Conservation (phyloP, 2,329 filamentous ascomycete genomes). For the Raffaelea albimanens region DNA sequence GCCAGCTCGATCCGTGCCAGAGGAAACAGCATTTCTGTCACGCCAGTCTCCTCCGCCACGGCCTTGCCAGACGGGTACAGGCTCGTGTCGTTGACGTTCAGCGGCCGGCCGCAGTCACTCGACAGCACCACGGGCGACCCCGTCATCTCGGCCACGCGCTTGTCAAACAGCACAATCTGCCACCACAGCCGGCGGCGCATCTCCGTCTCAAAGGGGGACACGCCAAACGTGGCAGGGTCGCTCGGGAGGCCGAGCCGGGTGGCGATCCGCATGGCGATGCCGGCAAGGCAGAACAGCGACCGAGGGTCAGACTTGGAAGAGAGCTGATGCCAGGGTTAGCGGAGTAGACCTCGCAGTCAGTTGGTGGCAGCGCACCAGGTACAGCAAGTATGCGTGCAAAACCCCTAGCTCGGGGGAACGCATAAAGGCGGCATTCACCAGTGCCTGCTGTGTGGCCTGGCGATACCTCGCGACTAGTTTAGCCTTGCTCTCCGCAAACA, state of each 20-base stretch:
- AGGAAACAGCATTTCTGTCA: neutral
- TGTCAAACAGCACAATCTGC: conserved; percentile 42
- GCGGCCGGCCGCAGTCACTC: conserved; percentile 35
- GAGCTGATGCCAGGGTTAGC: neutral
- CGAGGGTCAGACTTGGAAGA: conserved; percentile 1
- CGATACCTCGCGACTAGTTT: conserved; percentile 16
- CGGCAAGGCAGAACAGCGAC: conserved; percentile 16
- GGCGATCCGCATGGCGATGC: conserved; percentile 12
- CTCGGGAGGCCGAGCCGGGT: conserved; percentile 26
- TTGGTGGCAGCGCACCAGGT: conserved; percentile 11
- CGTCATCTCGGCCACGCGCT: conserved; percentile 18
- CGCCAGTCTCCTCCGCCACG: neutral
- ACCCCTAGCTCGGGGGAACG: conserved; percentile 17
- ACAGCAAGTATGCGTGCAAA: conserved; percentile 18
- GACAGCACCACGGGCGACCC: conserved; percentile 19
- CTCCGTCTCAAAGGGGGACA: conserved; percentile 41
- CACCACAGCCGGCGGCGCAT: conserved; percentile 44
- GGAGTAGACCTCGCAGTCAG: neutral
- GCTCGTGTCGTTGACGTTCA: conserved; percentile 46
- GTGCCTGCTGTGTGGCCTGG: conserved; percentile 13
- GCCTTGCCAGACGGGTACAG: conserved; percentile 24
- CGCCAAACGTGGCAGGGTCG: conserved; percentile 31
- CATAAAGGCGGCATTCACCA: conserved; percentile 16
- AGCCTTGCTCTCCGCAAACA: neutral
- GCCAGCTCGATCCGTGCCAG: neutral